These are phyloP conservation scores for Pseudozyma pruni DNA, from an alignment of 1,284 basidiomycete genomes.

Conservation along the genomic window DNA sequence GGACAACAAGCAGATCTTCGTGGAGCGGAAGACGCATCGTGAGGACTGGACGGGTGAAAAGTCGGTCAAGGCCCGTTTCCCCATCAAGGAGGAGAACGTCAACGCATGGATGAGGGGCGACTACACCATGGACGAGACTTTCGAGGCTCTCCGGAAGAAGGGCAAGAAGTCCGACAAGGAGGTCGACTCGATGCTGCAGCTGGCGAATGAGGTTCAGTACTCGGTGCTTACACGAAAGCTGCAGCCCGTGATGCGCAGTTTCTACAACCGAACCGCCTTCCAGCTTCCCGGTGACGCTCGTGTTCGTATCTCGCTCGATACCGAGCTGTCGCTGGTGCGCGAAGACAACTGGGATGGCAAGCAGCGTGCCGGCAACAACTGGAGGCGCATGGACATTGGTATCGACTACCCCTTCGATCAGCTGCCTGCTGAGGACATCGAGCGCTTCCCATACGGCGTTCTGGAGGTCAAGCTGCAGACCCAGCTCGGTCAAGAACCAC, in stretches of 20 bases:
- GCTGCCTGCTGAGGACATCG: conserved; percentile 76
- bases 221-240: conserved; percentile 85
- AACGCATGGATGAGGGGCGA: conserved; percentile 90
- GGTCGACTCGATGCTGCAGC: conserved; percentile 92
- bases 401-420: conserved; percentile 91
- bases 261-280: conserved; percentile 99
- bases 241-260: conserved; percentile 88
- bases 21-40: conserved; percentile 97
- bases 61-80: conserved; percentile 97
- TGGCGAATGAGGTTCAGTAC: conserved; percentile 96
- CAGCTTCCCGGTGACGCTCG: conserved; percentile 97
- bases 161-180: conserved; percentile 95
- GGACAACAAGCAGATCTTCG: conserved; percentile 81
- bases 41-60: conserved; percentile 99
- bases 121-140: conserved; percentile 93
- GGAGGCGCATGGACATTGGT: conserved; percentile 92
- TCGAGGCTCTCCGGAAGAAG: conserved; percentile 85
- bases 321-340: conserved; percentile 89
- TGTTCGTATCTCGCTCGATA: conserved; percentile 97
- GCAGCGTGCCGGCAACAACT: conserved; percentile 83
- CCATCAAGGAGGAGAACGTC: conserved; percentile 93
- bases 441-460: conserved; percentile 95
- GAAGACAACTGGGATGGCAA: conserved; percentile 97
- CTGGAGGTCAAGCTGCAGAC: conserved; percentile 98
- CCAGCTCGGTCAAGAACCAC: conserved; percentile 93